Percentiles rank a stretch among this genome's conserved stretches.
These are phyloP conservation scores for Mycena rebaudengoi DNA, from an alignment of 768 basidiomycete species.

Conservation along the genomic window DNA sequence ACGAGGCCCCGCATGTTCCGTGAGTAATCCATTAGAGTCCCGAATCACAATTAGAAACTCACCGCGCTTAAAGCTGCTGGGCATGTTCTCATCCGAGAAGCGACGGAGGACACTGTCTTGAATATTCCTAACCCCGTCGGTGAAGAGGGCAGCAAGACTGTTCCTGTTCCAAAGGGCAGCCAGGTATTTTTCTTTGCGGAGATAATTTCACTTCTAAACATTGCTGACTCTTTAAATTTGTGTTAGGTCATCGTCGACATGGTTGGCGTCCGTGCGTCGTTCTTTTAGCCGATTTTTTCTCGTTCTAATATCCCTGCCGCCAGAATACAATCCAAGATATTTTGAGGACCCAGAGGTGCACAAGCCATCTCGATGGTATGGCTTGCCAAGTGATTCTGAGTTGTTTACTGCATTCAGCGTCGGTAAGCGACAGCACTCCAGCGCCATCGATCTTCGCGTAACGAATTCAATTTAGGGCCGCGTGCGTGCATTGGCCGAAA, in stretches of 20 bases:
- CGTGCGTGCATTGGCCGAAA: conserved; percentile 53
- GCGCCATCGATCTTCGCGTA: background rate
- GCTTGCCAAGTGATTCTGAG: too few relatives aligned
- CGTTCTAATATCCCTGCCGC: background rate
- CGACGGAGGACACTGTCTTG: conserved; percentile 38
- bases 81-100: conserved; percentile 34
- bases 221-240: too few relatives aligned
- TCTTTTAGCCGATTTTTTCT: background rate
- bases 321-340: conserved; percentile 59
- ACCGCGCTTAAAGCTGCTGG: conserved; percentile 26
- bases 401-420: too few relatives aligned
- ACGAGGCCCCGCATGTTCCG: conserved; percentile 42
- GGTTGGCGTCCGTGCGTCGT: conserved; percentile 56
- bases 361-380: too few relatives aligned
- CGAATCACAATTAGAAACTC: background rate
- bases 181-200: conserved; percentile 17
- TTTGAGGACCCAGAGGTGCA: too few relatives aligned
- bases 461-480: too few relatives aligned
- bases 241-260: conserved; percentile 53
- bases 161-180: conserved; percentile 32
- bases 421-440: conserved; percentile 31
- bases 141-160: conserved; percentile 31
- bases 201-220: too few relatives aligned
- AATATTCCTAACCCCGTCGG: conserved; percentile 34
- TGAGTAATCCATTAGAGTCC: conserved; percentile 18